Conservation (phyloP, 345 rosid genomes). For the Populus alba region DNA sequence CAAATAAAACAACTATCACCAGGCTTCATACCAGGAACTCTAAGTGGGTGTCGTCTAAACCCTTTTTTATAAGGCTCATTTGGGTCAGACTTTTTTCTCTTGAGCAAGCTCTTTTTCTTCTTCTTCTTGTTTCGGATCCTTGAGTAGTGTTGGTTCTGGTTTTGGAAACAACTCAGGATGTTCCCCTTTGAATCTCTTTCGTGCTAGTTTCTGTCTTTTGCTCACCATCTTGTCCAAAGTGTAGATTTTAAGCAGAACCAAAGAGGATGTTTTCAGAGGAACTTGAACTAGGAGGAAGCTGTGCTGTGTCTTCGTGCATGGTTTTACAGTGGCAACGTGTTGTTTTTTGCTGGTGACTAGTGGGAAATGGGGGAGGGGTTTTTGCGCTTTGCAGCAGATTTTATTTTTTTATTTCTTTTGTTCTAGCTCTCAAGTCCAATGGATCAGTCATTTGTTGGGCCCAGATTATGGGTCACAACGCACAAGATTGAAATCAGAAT, state of each 20-base stretch:
- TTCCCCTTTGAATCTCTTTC: constrained; percentile 56
- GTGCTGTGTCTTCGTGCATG: neutral
- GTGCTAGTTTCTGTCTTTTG: constrained; percentile 73
- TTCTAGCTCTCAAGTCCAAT: neutral
- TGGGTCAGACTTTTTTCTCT: constrained; percentile 49
- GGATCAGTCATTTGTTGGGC: neutral
- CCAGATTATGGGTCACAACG: neutral
- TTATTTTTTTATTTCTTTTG: too few relatives aligned
- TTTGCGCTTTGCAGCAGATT: neutral
- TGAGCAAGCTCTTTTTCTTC: constrained; percentile 58
- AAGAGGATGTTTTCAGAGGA: neutral
- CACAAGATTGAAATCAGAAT: neutral
- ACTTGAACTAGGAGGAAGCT: neutral
- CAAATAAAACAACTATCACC: constrained; percentile 89
- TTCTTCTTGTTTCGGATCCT: constrained; percentile 59
- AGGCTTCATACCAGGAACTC: constrained; percentile 92
- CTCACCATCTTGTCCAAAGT: constrained; percentile 51
- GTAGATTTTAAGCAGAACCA: too few relatives aligned
- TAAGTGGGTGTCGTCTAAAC: constrained; percentile 65
- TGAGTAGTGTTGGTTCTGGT: constrained; percentile 67
- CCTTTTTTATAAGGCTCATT: constrained; percentile 37
- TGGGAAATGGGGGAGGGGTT: neutral
- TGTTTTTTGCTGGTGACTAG: neutral
- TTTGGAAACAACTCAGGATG: constrained; percentile 65
- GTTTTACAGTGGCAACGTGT: neutral